phyloP scores from a whole-genome alignment of 2,329 filamentous ascomycete species.

The Colletotrichum simmondsii region DNA sequence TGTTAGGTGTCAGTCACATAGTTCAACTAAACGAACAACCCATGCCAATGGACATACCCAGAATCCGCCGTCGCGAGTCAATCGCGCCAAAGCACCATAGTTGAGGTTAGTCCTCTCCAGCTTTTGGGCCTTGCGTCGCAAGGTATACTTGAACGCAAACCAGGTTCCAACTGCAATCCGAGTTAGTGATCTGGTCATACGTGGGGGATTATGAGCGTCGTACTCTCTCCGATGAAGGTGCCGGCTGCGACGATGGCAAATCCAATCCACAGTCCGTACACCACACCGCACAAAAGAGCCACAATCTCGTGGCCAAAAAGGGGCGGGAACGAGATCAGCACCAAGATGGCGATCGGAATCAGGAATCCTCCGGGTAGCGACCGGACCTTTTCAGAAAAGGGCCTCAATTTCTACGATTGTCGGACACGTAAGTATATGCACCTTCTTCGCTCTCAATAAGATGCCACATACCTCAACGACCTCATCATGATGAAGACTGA shows the following conservation, averaged over 20 bases:
- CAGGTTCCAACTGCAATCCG: slow-evolving; percentile 45
- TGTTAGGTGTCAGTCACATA: background rate
- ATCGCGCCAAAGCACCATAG: slow-evolving; percentile 50
- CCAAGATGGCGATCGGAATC: slow-evolving; percentile 51
- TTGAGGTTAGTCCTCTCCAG: slow-evolving; percentile 53
- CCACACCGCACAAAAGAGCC: slow-evolving; percentile 52
- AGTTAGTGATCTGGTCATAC: background rate
- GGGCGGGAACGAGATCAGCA: slow-evolving; percentile 53
- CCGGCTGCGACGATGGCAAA: slow-evolving; percentile 53
- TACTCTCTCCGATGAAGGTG: slow-evolving; percentile 51
- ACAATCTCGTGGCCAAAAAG: slow-evolving; percentile 55
- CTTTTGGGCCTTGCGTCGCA: slow-evolving; percentile 48
- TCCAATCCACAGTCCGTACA: slow-evolving; percentile 53
- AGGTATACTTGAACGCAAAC: slow-evolving; percentile 52
- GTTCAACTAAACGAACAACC: background rate
- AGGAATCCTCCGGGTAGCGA: slow-evolving; percentile 51
- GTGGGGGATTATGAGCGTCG: too few relatives aligned
- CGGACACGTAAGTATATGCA: background rate
- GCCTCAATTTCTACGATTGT: slow-evolving; percentile 40
- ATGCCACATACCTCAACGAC: slow-evolving; percentile 44
- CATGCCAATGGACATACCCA: slow-evolving; percentile 35
- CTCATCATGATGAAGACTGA: slow-evolving; percentile 50
- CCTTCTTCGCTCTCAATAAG: background rate
- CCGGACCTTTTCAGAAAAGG: slow-evolving; percentile 49
- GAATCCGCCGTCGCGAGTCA: slow-evolving; percentile 54